Evolutionary conservation across 371 early-diverging fungal species (phyloP).

Genomic region (Rhizopus delemar): DNA sequence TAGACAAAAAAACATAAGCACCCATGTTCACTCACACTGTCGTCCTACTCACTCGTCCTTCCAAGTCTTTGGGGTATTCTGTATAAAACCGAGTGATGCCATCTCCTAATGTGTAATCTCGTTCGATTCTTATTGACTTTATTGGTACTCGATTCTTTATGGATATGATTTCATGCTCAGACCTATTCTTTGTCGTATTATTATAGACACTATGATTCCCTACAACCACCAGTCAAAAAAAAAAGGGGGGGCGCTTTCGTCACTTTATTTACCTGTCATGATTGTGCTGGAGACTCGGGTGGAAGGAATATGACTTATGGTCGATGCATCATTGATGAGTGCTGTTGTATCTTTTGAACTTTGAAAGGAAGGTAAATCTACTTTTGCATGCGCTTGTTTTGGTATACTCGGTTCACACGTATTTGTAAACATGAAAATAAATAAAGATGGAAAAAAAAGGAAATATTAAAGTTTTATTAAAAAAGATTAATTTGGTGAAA

Average conservation of each 20-base stretch:
- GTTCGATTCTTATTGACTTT: slow-evolving; percentile 42
- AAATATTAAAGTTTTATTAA: neutral
- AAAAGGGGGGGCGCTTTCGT: neutral
- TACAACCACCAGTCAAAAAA: slow-evolving; percentile 1
- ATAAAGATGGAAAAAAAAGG: neutral
- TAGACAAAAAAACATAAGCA: slow-evolving; percentile 7
- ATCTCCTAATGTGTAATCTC: slow-evolving; percentile 52
- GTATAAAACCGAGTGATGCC: slow-evolving; percentile 51
- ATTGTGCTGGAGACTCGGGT: neutral
- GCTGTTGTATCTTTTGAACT: neutral
- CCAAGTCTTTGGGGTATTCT: slow-evolving; percentile 38
- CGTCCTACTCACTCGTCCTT: slow-evolving; percentile 37
- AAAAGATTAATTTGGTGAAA: neutral
- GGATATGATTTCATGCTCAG: slow-evolving; percentile 19
- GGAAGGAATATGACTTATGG: slow-evolving; percentile 2
- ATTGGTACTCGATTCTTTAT: slow-evolving; percentile 24
- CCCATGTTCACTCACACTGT: neutral
- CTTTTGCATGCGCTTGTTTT: neutral
- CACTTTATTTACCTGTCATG: neutral
- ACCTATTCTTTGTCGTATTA: slow-evolving; percentile 22
- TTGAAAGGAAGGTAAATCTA: neutral
- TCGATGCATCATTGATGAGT: neutral
- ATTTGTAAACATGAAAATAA: neutral
- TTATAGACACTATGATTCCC: neutral
- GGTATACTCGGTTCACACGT: neutral